Conservation (phyloP, 2,329 filamentous ascomycete genomes). For the Cyphellophora europaea region DNA sequence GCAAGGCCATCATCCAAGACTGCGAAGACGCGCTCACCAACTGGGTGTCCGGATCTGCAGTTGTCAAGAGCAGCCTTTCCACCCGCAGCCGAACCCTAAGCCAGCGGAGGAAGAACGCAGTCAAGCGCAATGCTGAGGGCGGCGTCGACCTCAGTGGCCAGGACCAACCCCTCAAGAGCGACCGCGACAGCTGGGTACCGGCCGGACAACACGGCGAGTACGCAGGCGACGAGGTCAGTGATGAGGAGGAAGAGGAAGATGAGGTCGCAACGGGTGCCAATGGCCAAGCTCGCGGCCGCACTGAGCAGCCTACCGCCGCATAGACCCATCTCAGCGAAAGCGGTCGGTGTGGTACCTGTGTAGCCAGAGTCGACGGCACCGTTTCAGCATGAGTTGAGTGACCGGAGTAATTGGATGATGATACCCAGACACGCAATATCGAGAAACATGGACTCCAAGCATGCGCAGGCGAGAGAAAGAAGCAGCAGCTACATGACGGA, state of each 20-base stretch:
- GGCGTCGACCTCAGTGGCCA: constrained; percentile 69
- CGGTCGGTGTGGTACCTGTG: constrained; percentile 7
- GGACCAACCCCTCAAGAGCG: constrained; percentile 68
- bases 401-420: no score
- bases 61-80: constrained; percentile 78
- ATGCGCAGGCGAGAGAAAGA: no score
- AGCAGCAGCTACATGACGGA: no score
- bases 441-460: no score
- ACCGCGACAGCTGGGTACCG: constrained; percentile 72
- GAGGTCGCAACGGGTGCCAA: constrained; percentile 14
- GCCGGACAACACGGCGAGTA: constrained; percentile 49
- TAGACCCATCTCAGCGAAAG: constrained; percentile 8
- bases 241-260: constrained; percentile 26
- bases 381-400: no score
- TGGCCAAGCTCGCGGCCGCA: constrained; percentile 18
- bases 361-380: no score
- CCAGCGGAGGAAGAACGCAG: constrained; percentile 67
- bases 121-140: constrained; percentile 56
- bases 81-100: constrained; percentile 80
- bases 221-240: constrained; percentile 33
- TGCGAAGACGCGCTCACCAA: constrained; percentile 96
- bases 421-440: no score
- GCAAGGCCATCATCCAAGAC: constrained; percentile 97
- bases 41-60: constrained; percentile 87
- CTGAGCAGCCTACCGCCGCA: constrained; percentile 7